Percentiles rank a stretch among this genome's conserved stretches.
These are phyloP conservation scores for Stentor roeselii DNA, from an alignment of 73 alveolate genomes.

Conservation along the genomic window DNA sequence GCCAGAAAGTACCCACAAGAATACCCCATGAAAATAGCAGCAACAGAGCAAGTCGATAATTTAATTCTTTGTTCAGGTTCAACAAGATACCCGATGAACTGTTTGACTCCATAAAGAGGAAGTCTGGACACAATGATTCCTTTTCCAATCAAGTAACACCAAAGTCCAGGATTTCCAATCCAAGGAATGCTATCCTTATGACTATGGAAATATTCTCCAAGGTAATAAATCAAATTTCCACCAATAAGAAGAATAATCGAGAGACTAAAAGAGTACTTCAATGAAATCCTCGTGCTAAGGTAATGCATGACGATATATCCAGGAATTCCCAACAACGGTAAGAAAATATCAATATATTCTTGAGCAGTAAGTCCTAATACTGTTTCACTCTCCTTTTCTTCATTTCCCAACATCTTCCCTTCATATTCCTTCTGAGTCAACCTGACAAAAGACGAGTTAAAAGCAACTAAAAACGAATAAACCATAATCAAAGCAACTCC, in stretches of 20 bases:
- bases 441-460: background rate
- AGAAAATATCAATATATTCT: background rate
- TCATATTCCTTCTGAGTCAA: background rate
- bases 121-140: background rate
- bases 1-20: background rate
- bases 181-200: no score
- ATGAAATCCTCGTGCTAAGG: background rate
- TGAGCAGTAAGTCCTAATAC: no score
- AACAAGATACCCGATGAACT: background rate
- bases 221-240: background rate
- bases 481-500: constrained; percentile 10
- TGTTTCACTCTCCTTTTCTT: background rate
- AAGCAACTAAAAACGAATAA: background rate
- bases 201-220: no score
- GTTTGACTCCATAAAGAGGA: constrained; percentile 13
- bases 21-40: background rate
- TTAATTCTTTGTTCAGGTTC: background rate
- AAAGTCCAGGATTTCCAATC: no score
- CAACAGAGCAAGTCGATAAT: background rate
- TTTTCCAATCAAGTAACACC: background rate
- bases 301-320: constrained; percentile 12
- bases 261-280: background rate
- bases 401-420: background rate
- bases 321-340: constrained; percentile 21
- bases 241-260: background rate